Evolutionary conservation across 805 yeast species (phyloP), one percentile per base, ranked within the genome.

Genomic region (Dipodascus geniculatus): DNA sequence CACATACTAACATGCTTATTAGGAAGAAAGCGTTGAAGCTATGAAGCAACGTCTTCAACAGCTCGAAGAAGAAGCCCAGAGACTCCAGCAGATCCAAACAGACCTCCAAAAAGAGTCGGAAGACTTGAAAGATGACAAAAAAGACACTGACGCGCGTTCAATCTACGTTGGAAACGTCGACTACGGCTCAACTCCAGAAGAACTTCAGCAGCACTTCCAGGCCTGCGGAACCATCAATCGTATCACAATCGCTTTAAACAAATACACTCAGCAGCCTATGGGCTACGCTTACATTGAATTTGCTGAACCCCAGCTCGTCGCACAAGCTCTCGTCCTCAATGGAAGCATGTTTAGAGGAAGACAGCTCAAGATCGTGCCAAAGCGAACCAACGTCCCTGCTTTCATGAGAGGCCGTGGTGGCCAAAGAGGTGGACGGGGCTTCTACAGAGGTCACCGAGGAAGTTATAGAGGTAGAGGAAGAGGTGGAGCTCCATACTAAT

Each of bases 201-300:
- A 87, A 60, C 73, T 88, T 42, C 91, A 86, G 61, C 76, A 81
- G 56, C 85, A 81, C 61, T 88, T 87, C 68, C 75, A 80, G 53
- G 65, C 76, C 2, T 80, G 81, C 49, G 96, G 96, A 0, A 74
- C 79, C 3, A 85, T 88, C 53, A 82, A 85, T 63, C 76, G 96
- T 61, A 88, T 87, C 33, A 87, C 93, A 2, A 87, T 88, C 49
- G 69, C 84, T 66, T 73, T 78, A 54, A 86, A 87, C 69, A 83
- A 82, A 66, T 68, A 71, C 60, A 81, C 93, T 0, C 95, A 95
- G 3, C 83, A 78, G 57, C 93, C 96, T 48, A 84, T 84, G 68
- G 96, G 96, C 0, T 87, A 76, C 69, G 96, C 96, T 1, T 88
- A 87, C 66, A 76, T 88, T 57, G 96, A 88, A 66, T 88, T 87